These are phyloP conservation scores for Pseudogymnoascus sp. DNA, from an alignment of 2,329 filamentous ascomycete genomes.

Conservation along the genomic window DNA sequence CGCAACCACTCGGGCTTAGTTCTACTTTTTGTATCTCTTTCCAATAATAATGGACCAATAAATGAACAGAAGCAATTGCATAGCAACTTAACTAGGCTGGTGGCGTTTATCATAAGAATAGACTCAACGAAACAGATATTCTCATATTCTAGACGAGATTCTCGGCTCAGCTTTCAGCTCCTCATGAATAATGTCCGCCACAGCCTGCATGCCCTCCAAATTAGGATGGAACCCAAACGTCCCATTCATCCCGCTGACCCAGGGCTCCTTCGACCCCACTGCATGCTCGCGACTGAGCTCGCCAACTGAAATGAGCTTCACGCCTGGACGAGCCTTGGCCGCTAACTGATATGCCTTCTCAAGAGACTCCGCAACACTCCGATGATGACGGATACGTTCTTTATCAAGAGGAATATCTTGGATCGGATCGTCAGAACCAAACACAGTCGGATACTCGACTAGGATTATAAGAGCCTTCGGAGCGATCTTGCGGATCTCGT, in stretches of 20 bases:
- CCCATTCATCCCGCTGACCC: background rate
- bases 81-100: background rate
- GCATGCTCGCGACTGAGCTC: background rate
- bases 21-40: background rate
- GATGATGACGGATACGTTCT: background rate
- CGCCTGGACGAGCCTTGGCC: background rate
- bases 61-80: background rate
- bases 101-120: background rate
- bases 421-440: background rate
- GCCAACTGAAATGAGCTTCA: background rate
- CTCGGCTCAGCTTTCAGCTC: background rate
- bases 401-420: background rate
- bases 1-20: background rate
- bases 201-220: background rate
- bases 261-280: background rate
- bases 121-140: background rate
- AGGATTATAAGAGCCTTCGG: background rate
- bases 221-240: background rate
- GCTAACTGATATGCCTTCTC: background rate
- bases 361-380: background rate
- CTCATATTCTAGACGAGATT: background rate
- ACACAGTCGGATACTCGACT: background rate
- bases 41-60: background rate
- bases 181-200: background rate
- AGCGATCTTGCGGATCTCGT: conserved; percentile 2